Evolutionary conservation across 1,284 basidiomycete genomes (phyloP).

Genomic region (Xerocomus nothofagi): DNA sequence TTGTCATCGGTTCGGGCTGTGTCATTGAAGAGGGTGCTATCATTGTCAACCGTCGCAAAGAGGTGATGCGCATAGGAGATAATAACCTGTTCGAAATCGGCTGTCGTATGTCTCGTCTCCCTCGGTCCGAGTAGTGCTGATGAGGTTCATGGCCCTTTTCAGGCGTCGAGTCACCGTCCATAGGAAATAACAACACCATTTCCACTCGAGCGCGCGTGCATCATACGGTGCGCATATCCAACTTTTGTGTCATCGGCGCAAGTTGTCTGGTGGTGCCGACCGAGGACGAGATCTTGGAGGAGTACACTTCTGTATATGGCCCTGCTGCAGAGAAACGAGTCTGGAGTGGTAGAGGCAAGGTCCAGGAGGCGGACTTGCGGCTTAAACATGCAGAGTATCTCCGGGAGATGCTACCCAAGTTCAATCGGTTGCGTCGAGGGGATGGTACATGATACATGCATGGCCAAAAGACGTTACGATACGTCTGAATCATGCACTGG

Average conservation of each 20-base stretch:
- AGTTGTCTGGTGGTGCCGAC: constrained; percentile 74
- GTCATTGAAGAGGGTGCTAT: constrained; percentile 91
- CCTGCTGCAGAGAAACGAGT: constrained; percentile 66
- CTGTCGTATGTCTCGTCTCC: constrained; percentile 59
- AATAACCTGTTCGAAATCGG: constrained; percentile 93
- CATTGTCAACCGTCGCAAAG: constrained; percentile 83
- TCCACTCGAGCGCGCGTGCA: constrained; percentile 79
- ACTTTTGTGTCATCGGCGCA: constrained; percentile 81
- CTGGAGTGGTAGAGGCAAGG: constrained; percentile 86
- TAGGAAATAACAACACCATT: constrained; percentile 86
- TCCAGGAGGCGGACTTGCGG: constrained; percentile 81
- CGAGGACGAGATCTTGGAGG: constrained; percentile 76
- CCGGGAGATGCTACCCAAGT: constrained; percentile 87
- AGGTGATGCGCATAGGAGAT: constrained; percentile 89
- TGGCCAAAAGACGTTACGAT: neutral
- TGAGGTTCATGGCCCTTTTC: constrained; percentile 3
- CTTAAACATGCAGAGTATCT: constrained; percentile 90
- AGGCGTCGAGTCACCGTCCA: constrained; percentile 82
- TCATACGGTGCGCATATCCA: constrained; percentile 73
- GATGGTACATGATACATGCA: constrained; percentile 44
- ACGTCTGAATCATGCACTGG: no score
- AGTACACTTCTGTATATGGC: constrained; percentile 86
- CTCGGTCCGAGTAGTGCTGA: constrained; percentile 1
- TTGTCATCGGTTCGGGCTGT: constrained; percentile 84
- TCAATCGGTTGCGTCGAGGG: constrained; percentile 68